Evolutionary conservation across 441 rosid species (phyloP), one percentile per base, ranked within the genome.

Genomic region (Daphne laureola): DNA sequence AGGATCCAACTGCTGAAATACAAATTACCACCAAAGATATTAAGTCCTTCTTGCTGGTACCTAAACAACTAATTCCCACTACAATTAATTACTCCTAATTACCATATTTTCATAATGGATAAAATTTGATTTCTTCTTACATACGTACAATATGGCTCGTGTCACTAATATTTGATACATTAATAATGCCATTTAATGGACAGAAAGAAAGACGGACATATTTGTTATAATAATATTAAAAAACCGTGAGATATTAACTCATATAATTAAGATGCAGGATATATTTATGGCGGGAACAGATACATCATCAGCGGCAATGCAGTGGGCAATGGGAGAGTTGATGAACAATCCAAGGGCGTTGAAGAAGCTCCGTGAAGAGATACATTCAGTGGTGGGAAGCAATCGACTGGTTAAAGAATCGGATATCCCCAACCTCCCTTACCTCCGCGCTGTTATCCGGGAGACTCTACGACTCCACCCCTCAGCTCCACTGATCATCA

Each of bases 261-360:
- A n/a, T n/a, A n/a, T 50, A 14, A 43, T 42, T 21, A 7, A 25
- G n/a, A n/a, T 40, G 2, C n/a, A 72, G 81, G 85, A 82, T 58
- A 43, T 82, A 47, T 75, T 82, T 46, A 69, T 77, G 80, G 85
- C 83, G 3, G 76, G 85, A 12, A 64, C 79, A 0, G 81, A 82
- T 47, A 79, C 83, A 12, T 62, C 85, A 16, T 71, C 78, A 18
- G 51, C 74, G 12, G 80, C 81, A 17, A 64, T 73, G 63, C 81
- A 75, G 27, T 79, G 89, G 89, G 74, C 85, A 41, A 79, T 66
- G 78, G 71, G 65, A 1, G 78, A 82, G 74, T 73, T 82, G 54
- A 69, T 79, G 16, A 73, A 75, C 67, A 46, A 64, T 45, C 80
- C 72, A 16, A 17, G 55, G 17, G 57, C 54, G 16, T 59, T 69